Evolutionary conservation across 257 asterid species (phyloP).

Genomic region (Nicotiana benthamiana): DNA sequence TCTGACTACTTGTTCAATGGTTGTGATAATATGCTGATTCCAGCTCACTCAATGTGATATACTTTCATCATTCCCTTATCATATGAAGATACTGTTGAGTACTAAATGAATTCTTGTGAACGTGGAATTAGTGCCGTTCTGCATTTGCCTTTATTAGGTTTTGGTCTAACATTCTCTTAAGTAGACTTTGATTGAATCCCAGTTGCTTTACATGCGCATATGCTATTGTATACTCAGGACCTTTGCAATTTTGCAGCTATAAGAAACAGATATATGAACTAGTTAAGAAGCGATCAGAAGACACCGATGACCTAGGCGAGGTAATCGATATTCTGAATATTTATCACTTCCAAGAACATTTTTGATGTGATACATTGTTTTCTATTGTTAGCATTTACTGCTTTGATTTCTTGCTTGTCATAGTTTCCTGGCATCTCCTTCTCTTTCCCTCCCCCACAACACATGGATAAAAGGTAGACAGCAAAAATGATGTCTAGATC

Average conservation of each 20-base stretch:
- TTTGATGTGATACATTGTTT: not conserved
- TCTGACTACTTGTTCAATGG: not conserved
- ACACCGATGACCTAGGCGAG: slow-evolving; percentile 53
- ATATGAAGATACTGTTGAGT: not conserved
- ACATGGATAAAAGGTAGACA: not conserved
- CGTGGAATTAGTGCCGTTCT: not conserved
- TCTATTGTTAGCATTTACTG: not conserved
- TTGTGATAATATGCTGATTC: not conserved
- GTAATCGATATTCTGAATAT: slow-evolving; percentile 26
- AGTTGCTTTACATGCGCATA: not conserved
- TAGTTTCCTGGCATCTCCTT: not conserved
- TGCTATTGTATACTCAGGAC: not conserved
- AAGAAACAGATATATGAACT: slow-evolving; percentile 76
- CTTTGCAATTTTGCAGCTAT: slow-evolving; percentile 43
- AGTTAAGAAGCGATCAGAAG: slow-evolving; percentile 67
- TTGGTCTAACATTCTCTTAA: not conserved
- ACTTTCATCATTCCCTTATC: not conserved
- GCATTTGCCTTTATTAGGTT: not conserved
- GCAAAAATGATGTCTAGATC: not conserved
- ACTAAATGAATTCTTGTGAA: not conserved
- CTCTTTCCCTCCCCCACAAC: not conserved
- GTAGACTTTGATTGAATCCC: not conserved
- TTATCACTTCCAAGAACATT: not conserved
- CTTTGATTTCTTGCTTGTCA: not conserved
- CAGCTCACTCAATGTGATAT: not conserved